phyloP scores from a whole-genome alignment of 1,284 basidiomycete species.

The Cryptococcus wingfieldii region DNA sequence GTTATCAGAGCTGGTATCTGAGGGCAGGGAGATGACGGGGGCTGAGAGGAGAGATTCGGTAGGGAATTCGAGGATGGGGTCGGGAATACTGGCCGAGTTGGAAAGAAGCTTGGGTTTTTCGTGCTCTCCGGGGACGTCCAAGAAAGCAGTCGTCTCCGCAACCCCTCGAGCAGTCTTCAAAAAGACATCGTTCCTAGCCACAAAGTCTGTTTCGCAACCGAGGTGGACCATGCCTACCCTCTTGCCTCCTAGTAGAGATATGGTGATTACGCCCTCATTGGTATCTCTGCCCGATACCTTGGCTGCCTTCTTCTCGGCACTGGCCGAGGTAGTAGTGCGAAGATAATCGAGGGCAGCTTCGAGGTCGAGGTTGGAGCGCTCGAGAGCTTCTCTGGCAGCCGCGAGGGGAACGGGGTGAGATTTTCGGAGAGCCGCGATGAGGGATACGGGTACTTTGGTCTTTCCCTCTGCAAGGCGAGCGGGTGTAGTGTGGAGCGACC shows the following conservation, averaged over 20 bases:
- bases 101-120: conserved; percentile 21
- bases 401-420: conserved; percentile 69
- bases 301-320: conserved; percentile 65
- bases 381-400: conserved; percentile 83
- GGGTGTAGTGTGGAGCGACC: conserved; percentile 18
- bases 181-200: conserved; percentile 82
- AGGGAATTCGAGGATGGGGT: conserved; percentile 43
- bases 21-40: conserved; percentile 59
- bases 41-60: conserved; percentile 61
- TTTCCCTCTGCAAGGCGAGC: conserved; percentile 6
- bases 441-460: conserved; percentile 56
- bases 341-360: conserved; percentile 74
- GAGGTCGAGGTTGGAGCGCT: conserved; percentile 69
- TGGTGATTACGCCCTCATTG: conserved; percentile 72
- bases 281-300: conserved; percentile 73
- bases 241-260: conserved; percentile 64
- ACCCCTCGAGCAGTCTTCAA: conserved; percentile 71
- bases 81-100: conserved; percentile 36
- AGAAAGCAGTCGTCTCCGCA: conserved; percentile 79
- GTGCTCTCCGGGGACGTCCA: conserved; percentile 54
- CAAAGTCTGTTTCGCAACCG: conserved; percentile 97
- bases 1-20: conserved; percentile 28
- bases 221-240: conserved; percentile 85
- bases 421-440: conserved; percentile 82
- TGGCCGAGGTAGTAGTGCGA: conserved; percentile 58